A percentile compares a stretch with the other conserved stretches of the same genome.
These are phyloP conservation scores for Elsinoe perseae DNA, from an alignment of 2,329 filamentous ascomycete species.

Conservation along the genomic window DNA sequence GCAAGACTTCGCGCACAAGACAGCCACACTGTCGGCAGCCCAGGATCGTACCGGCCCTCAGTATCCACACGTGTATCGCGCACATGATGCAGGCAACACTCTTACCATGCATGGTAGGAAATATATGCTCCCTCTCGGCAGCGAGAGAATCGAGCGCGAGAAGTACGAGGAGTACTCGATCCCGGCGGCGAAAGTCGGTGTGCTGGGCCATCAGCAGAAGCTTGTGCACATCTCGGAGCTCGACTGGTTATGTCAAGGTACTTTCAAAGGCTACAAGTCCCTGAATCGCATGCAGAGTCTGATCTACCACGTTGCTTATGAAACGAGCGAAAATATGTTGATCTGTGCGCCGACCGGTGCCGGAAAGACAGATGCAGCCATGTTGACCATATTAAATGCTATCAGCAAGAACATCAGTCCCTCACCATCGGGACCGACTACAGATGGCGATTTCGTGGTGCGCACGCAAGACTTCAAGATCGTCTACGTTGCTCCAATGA, in stretches of 20 bases:
- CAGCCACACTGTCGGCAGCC: conserved; percentile 60
- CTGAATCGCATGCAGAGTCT: conserved; percentile 98
- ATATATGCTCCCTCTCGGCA: conserved; percentile 73
- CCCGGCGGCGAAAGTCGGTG: conserved; percentile 72
- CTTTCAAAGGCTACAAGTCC: conserved; percentile 87
- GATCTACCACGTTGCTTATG: conserved; percentile 90
- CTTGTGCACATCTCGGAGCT: conserved; percentile 72
- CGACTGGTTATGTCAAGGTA: conserved; percentile 82
- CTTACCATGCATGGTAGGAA: conserved; percentile 71
- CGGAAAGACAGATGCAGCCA: conserved; percentile 96
- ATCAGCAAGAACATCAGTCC: conserved; percentile 79
- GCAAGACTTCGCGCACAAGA: conserved; percentile 78
- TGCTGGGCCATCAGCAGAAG: conserved; percentile 62
- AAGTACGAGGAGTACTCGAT: conserved; percentile 87
- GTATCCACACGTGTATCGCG: conserved; percentile 90
- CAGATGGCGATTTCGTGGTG: conserved; percentile 73
- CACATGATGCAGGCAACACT: conserved; percentile 76
- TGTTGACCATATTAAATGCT: conserved; percentile 89
- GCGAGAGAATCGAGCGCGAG: conserved; percentile 57
- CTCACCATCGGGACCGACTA: conserved; percentile 65
- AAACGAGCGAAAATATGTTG: conserved; percentile 95
- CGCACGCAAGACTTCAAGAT: conserved; percentile 89
- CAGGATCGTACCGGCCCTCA: conserved; percentile 61
- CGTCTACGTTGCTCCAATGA: conserved; percentile 98
- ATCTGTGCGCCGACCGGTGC: conserved; percentile 92